phyloP scores from a whole-genome alignment of 2,329 filamentous ascomycete species.

The Clarireedia hainanense region DNA sequence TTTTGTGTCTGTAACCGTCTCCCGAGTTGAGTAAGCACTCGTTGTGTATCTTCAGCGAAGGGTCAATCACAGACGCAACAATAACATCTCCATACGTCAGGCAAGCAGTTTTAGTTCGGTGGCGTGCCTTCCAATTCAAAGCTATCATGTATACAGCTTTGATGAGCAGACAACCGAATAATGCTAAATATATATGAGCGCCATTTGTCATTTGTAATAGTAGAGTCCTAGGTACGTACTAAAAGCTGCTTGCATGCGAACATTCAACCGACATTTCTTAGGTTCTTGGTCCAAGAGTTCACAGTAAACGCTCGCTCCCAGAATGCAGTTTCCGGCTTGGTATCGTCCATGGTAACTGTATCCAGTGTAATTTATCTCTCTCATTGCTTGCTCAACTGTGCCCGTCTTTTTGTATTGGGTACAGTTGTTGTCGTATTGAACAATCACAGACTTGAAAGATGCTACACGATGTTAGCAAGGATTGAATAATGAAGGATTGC shows the following conservation, averaged over 20 bases:
- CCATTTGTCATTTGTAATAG: background rate
- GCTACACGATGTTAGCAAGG: constrained; percentile 1
- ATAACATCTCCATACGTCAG: constrained; percentile 20
- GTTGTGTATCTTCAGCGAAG: constrained; percentile 18
- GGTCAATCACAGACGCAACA: constrained; percentile 18
- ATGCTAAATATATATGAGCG: background rate
- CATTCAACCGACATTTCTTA: constrained; percentile 15
- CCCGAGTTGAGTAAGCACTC: constrained; percentile 21
- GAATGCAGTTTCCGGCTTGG: constrained; percentile 1
- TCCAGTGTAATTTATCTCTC: background rate
- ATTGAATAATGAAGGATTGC: background rate
- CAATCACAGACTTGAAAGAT: constrained; percentile 10
- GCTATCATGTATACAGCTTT: constrained; percentile 20
- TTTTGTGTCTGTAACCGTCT: constrained; percentile 16
- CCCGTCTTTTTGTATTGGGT: background rate
- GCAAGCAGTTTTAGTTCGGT: constrained; percentile 12
- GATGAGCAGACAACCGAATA: constrained; percentile 16
- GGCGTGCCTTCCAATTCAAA: constrained; percentile 12
- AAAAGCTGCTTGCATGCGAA: constrained; percentile 19
- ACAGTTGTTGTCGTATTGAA: constrained; percentile 11
- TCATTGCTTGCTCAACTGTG: background rate
- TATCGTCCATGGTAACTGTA: background rate
- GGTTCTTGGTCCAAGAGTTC: background rate
- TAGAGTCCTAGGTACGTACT: background rate
- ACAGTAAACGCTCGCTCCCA: background rate